Base-by-base conservation (phyloP, 2,329 filamentous ascomycete genomes). In the Cercospora sojina region DNA sequence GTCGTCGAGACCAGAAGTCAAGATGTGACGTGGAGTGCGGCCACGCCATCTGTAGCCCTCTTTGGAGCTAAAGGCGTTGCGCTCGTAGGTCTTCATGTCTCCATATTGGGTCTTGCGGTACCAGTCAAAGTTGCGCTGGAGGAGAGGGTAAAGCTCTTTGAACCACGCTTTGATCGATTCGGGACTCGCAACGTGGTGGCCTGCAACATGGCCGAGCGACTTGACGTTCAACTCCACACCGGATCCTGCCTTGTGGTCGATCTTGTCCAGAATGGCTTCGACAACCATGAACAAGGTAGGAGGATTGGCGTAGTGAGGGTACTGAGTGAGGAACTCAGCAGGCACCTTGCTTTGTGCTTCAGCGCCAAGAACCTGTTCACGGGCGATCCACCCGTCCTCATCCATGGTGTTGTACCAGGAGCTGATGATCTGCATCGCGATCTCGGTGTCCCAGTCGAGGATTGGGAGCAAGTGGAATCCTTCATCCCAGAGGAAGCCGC, bases 391-490 rank as follows among this genome's bases (percentile, higher is more conserved):
- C 62, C 95, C 95, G 77, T 98, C 93, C 16, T 95, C 91, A 71
- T 99, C 95, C 87, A 98, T 97, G 18, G 96, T 86, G 70, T 90
- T 92, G 81, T 96, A 96, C 95, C 95, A 99, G 79, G 92, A 97
- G 80, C 90, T 91, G 69, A 98, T 86, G 70, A 99, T 92, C 69
- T 97, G 92, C 59, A 89, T 83, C 0, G 91, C 89, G 60, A 98
- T 85, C 75, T 97, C 93, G 61, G 93, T 87, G 77, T 99, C 95
- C 91, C 93, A 99, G 71, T 99, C 94, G 20, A 92, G 86, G 62
- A 99, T 89, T 1, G 93, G 93, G 57, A 97, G 83, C 38, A 99
- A 83, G 75, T 99, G 95, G 80, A 98, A 99, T 0, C 95, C 95
- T 78, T 99, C 95, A 74, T 99, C 95, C 95, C 95, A 99, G 3